Conservation (phyloP, 2,329 filamentous ascomycete species). For the Aspergillus terreus region DNA sequence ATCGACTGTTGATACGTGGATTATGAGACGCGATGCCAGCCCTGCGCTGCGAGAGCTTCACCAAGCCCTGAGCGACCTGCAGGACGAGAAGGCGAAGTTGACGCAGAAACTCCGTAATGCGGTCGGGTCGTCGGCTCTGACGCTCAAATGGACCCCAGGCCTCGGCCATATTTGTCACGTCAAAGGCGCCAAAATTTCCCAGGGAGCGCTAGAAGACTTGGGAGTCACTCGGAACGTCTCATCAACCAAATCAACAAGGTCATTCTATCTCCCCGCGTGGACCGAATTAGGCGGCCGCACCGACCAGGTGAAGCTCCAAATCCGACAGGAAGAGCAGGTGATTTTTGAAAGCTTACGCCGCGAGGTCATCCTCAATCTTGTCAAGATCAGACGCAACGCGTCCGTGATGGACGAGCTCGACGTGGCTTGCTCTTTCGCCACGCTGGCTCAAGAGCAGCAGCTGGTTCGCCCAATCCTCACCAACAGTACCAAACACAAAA, state of each 20-base stretch:
- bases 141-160: conserved; percentile 79
- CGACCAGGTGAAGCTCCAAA: conserved; percentile 72
- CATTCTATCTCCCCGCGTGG: conserved; percentile 83
- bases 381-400: conserved; percentile 84
- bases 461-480: conserved; percentile 73
- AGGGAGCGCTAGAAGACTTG: conserved; percentile 39
- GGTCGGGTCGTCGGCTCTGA: conserved; percentile 62
- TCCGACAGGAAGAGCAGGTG: conserved; percentile 77
- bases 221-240: conserved; percentile 59
- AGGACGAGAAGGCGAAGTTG: conserved; percentile 58
- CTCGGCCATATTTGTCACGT: conserved; percentile 89
- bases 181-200: conserved; percentile 68
- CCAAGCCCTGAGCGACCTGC: conserved; percentile 57
- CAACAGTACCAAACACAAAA: conserved; percentile 62
- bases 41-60: conserved; percentile 64
- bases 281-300: conserved; percentile 73
- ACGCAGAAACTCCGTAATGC: conserved; percentile 58
- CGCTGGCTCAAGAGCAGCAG: conserved; percentile 68
- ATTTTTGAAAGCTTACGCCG: conserved; percentile 73
- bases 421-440: conserved; percentile 80
- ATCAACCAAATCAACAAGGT: conserved; percentile 77
- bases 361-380: conserved; percentile 73
- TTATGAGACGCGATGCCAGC: conserved; percentile 66
- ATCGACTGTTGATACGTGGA: conserved; percentile 53
- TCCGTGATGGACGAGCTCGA: conserved; percentile 91